phyloP scores from a whole-genome alignment of 2,329 filamentous ascomycete genomes.

The Penicillium sp. region DNA sequence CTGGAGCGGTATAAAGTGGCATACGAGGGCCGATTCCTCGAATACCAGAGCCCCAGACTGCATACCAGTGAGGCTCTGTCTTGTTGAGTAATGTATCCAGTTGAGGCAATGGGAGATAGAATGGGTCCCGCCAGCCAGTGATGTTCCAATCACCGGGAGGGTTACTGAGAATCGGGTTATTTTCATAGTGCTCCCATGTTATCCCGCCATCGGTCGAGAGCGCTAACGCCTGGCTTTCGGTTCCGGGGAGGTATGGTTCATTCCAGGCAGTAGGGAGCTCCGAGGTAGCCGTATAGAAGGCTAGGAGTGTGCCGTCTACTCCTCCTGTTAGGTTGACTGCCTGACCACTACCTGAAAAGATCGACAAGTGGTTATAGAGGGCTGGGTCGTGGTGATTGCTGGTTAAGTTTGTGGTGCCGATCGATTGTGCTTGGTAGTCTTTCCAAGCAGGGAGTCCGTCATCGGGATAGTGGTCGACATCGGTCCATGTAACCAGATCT shows the following conservation, averaged over 20 bases:
- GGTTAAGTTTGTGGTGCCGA: conserved; percentile 15
- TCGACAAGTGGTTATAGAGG: conserved; percentile 15
- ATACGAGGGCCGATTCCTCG: conserved; percentile 13
- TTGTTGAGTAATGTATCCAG: conserved; percentile 8
- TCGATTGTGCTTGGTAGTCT: conserved; percentile 12
- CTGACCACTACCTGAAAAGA: conserved; percentile 12
- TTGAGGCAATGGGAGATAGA: conserved; percentile 7
- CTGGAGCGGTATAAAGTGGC: conserved; percentile 11
- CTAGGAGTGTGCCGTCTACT: conserved; percentile 12
- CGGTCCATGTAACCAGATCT: conserved; percentile 15
- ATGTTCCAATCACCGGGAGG: conserved; percentile 13
- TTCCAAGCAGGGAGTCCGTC: conserved; percentile 15
- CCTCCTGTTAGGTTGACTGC: conserved; percentile 12
- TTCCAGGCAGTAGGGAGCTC: conserved; percentile 13
- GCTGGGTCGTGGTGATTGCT: conserved; percentile 12
- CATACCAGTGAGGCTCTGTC: conserved; percentile 14
- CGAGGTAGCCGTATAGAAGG: conserved; percentile 12
- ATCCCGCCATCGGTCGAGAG: conserved; percentile 13
- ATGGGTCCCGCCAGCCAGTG: conserved; percentile 18
- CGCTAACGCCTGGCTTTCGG: conserved; percentile 14
- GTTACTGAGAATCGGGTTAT: conserved; percentile 12
- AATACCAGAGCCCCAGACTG: conserved; percentile 16
- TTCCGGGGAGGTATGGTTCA: conserved; percentile 7
- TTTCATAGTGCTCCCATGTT: conserved; percentile 14
- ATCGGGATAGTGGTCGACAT: conserved; percentile 12